Base-by-base conservation (phyloP, 768 basidiomycete species). In the Coprinopsis sp. region DNA sequence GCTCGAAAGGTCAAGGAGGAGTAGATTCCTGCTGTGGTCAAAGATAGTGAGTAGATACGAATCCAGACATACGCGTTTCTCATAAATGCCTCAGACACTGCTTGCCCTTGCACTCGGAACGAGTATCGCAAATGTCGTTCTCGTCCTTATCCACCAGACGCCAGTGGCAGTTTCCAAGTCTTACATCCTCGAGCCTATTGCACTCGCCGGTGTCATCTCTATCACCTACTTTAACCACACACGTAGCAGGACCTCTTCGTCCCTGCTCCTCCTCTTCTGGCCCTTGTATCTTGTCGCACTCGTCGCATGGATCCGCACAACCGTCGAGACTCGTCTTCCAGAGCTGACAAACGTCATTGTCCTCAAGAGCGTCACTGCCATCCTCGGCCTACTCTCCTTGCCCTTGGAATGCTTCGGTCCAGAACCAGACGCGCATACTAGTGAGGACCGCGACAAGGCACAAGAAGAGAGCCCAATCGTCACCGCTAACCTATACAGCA, bases 261-360 rank as follows among this genome's bases (percentile, higher is more conserved):
- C 86, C 1, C 58, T 81, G 11, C 64, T 92, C 29, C 76, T 96
- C 8, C 60, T 94, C 38, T 94, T 90, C 64, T 95, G 89, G 86
- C 89, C 91, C 0, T 41, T 75, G 7, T 88, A 90, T 54, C 40
- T 77, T 11, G 16, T 71, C 13, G 68, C 66, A 0, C 54, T 80
- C 0, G 55, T 65, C 10, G 60, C 88, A 4, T 81, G 84, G 76
- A 67, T 78, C 0, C 76, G 90, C 6, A 88, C 91, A 0, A 56
- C 69, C 38, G 39, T 70, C n/a, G 36, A 52, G 33, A 48, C 53
- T 31, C 58, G 62, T 22, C 54, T 64, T 36, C 68, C 62, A 24
- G 49, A 70, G 6, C 51, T 65, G 14, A 52, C 57, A 2, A 51
- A 68, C 2, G 54, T 81, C 10, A 47, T 83, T 21, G 54, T 61